Evolutionary conservation across 208 protist species (phyloP).

Genomic region (Leishmania aethiopica): DNA sequence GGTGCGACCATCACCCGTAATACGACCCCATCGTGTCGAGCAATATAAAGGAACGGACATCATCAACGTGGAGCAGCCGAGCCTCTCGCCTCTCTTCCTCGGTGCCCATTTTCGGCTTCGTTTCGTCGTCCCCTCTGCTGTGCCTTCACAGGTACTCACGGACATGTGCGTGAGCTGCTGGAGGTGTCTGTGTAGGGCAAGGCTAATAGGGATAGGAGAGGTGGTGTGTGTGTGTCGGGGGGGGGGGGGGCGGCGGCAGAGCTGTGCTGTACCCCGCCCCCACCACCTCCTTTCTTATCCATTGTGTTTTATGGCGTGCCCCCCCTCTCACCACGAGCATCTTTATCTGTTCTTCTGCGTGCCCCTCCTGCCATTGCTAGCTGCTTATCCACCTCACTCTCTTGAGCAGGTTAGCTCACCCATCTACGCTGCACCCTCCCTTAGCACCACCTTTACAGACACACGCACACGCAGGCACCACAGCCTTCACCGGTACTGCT

Average conservation of each 20-base stretch:
- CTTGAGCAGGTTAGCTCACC: not conserved
- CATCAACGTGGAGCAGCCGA: not conserved
- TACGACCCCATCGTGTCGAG: not conserved
- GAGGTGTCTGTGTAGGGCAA: not conserved
- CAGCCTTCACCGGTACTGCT: not conserved
- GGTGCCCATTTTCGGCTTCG: not conserved
- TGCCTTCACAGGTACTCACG: not conserved
- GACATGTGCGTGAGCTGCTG: not conserved
- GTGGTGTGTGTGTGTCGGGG: too few relatives aligned
- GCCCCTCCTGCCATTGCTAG: not conserved
- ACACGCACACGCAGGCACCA: not conserved
- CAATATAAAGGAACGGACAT: not conserved
- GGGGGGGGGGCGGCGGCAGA: not conserved
- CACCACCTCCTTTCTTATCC: not conserved
- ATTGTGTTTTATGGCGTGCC: not conserved
- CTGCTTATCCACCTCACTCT: not conserved
- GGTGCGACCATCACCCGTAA: not conserved
- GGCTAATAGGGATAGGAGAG: not conserved
- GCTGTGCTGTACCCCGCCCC: not conserved
- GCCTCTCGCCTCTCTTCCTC: not conserved
- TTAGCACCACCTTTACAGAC: not conserved
- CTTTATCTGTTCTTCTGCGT: not conserved
- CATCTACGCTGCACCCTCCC: not conserved
- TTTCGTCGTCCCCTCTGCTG: not conserved
- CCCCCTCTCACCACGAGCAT: not conserved